phyloP scores from a whole-genome alignment of 441 rosid genomes.

The Euphorbia schlechtendalii region DNA sequence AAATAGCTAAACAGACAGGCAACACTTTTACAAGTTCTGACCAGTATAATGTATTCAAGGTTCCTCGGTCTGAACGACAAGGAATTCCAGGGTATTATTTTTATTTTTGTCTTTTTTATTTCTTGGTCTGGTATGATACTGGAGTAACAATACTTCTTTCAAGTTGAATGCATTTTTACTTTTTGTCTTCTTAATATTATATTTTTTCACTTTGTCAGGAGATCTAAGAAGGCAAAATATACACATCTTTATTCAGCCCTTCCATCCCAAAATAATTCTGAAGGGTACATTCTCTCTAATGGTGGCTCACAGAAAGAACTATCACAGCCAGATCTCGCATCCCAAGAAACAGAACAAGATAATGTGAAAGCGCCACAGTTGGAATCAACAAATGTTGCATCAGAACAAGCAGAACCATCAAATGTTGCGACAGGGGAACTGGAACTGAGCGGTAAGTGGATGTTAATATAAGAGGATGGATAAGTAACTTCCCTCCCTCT shows the following conservation, averaged over 20 bases:
- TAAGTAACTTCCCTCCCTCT: conserved; percentile 5
- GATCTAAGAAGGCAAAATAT: conserved; percentile 36
- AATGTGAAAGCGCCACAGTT: conserved; percentile 10
- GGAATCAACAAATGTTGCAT: conserved; percentile 13
- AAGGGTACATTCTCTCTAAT: conserved; percentile 21
- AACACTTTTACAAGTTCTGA: conserved; percentile 26
- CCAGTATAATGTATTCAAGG: conserved; percentile 28
- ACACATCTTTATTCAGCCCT: conserved; percentile 34
- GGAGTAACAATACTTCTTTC: conserved; percentile 1
- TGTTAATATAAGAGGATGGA: conserved; percentile 15
- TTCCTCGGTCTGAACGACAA: conserved; percentile 48
- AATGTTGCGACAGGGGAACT: conserved; percentile 21
- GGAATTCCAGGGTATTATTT: conserved; percentile 45
- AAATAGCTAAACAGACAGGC: conserved; percentile 67
- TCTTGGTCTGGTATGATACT: background rate
- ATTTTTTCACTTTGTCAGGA: conserved; percentile 31
- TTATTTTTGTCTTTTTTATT: conserved; percentile 6
- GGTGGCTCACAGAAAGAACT: conserved; percentile 24
- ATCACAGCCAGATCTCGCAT: conserved; percentile 17
- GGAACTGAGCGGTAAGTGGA: conserved; percentile 35
- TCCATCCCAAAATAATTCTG: conserved; percentile 30
- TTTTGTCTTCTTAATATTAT: conserved; percentile 5
- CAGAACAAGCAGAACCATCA: conserved; percentile 7
- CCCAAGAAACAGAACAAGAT: conserved; percentile 18
- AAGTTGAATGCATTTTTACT: conserved; percentile 8